phyloP scores from a whole-genome alignment of 768 basidiomycete genomes.

The Suillus americanus region DNA sequence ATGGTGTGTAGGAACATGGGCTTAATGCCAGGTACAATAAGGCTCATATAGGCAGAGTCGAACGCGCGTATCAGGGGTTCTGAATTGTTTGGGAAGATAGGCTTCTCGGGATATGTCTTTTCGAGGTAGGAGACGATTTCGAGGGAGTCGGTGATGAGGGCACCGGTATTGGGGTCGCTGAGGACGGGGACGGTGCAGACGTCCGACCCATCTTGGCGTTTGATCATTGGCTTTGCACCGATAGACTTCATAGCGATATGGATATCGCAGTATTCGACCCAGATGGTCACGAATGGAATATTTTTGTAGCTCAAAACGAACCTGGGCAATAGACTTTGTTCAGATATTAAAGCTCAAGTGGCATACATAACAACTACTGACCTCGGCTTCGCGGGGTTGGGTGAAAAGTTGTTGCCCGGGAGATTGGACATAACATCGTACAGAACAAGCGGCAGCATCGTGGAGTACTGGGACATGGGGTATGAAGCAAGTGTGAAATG shows the following conservation, averaged over 20 bases:
- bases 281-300: too few species aligned
- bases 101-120: constrained; percentile 33
- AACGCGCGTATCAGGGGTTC: constrained; percentile 25
- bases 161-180: constrained; percentile 31
- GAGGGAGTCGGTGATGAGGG: constrained; percentile 31
- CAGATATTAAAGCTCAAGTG: too few species aligned
- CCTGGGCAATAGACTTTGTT: too few species aligned
- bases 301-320: too few species aligned
- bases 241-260: constrained; percentile 24
- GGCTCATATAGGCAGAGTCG: not conserved
- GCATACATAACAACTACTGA: too few species aligned
- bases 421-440: constrained; percentile 37
- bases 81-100: constrained; percentile 24
- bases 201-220: constrained; percentile 16
- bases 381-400: too few species aligned
- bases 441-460: constrained; percentile 31
- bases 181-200: constrained; percentile 35
- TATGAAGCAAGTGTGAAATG: not conserved
- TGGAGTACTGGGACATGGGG: not conserved
- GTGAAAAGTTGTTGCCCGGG: too few species aligned
- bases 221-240: constrained; percentile 25
- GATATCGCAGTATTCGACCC: too few species aligned
- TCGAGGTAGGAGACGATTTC: constrained; percentile 38
- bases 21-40: not conserved
- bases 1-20: constrained; percentile 19